phyloP scores from a whole-genome alignment of 768 basidiomycete species.

The Rhodotorula toruloides region DNA sequence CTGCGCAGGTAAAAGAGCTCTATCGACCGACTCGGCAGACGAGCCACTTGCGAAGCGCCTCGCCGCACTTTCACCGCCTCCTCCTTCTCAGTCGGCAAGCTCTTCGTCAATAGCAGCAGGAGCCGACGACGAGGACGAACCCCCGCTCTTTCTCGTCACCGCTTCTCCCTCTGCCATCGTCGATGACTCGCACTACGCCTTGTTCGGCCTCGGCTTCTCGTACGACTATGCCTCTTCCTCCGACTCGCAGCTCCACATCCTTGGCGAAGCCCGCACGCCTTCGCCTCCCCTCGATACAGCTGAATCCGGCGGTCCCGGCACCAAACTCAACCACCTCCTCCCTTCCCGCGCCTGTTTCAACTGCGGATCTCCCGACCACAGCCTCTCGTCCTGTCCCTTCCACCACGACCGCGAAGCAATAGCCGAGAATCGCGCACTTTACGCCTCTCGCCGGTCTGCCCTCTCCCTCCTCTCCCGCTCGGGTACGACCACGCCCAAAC shows the following conservation, averaged over 20 bases:
- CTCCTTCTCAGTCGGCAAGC: background rate
- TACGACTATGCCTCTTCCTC: slow-evolving; percentile 14
- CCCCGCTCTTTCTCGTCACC: slow-evolving; percentile 20
- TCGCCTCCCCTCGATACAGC: background rate
- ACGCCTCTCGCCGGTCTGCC: background rate
- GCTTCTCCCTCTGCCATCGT: slow-evolving; percentile 24
- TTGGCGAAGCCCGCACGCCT: slow-evolving; percentile 11
- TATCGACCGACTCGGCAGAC: too few relatives aligned
- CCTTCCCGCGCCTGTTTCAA: slow-evolving; percentile 23
- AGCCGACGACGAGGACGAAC: background rate
- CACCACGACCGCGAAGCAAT: background rate
- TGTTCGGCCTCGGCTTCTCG: slow-evolving; percentile 28
- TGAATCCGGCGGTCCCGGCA: background rate
- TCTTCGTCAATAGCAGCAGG: background rate
- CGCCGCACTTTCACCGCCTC: too few relatives aligned
- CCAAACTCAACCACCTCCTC: slow-evolving; percentile 21
- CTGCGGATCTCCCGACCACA: slow-evolving; percentile 6
- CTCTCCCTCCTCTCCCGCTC: background rate
- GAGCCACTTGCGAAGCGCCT: too few relatives aligned
- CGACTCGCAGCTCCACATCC: slow-evolving; percentile 8
- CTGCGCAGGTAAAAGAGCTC: too few relatives aligned
- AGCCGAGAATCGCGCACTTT: slow-evolving; percentile 1
- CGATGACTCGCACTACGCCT: slow-evolving; percentile 30
- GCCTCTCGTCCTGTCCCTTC: slow-evolving; percentile 16
- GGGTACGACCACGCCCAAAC: background rate